phyloP scores from a whole-genome alignment of 2,329 filamentous ascomycete genomes.

The Ophiostoma piceae region DNA sequence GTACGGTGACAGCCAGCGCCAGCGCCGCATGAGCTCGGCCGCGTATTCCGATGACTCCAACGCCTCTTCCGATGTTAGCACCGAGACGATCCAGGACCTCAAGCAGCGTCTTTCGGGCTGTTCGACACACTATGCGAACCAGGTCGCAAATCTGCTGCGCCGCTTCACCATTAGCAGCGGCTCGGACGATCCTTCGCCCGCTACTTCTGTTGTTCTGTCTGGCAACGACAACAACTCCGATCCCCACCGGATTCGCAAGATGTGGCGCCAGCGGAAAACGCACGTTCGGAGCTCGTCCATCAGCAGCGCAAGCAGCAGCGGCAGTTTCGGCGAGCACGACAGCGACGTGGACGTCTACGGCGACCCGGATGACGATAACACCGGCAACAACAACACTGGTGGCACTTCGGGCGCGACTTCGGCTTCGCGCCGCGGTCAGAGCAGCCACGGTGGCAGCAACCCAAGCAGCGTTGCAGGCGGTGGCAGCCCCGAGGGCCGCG shows the following conservation, averaged over 20 bases:
- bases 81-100: slow-evolving; percentile 32
- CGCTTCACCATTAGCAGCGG: slow-evolving; percentile 30
- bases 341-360: slow-evolving; percentile 25
- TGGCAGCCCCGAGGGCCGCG: slow-evolving; percentile 15
- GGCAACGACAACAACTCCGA: slow-evolving; percentile 18
- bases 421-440: slow-evolving; percentile 16
- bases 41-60: slow-evolving; percentile 27
- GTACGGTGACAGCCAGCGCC: slow-evolving; percentile 21
- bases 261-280: slow-evolving; percentile 19
- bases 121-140: slow-evolving; percentile 31
- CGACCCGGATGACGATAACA: slow-evolving; percentile 13
- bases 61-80: slow-evolving; percentile 29
- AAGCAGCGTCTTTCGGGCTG: slow-evolving; percentile 36
- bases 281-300: slow-evolving; percentile 17
- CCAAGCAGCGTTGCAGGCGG: slow-evolving; percentile 15
- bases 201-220: slow-evolving; percentile 13
- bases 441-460: slow-evolving; percentile 20
- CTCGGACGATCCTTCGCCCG: slow-evolving; percentile 25
- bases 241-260: slow-evolving; percentile 25
- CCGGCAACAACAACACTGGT: background rate
- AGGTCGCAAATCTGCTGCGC: slow-evolving; percentile 29
- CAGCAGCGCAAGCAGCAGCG: slow-evolving; percentile 20
- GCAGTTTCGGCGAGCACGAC: slow-evolving; percentile 21
- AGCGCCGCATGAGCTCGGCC: slow-evolving; percentile 24
- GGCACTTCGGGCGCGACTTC: slow-evolving; percentile 13